Conservation (phyloP, 108 stramenopile genomes). For the Aurantiochytrium sp. region DNA sequence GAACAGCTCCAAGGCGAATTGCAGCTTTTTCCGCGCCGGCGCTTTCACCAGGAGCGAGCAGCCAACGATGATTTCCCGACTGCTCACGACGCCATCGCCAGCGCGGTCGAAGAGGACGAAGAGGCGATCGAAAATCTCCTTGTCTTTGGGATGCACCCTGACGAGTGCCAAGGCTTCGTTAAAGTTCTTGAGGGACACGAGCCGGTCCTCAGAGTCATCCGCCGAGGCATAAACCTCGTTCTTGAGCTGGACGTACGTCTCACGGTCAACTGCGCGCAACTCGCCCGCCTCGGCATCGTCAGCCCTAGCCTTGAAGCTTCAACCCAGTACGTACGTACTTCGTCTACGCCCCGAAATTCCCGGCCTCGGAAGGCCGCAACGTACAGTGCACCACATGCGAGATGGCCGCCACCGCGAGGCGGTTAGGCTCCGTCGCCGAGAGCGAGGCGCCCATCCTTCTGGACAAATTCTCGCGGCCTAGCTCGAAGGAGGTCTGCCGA, state of each 20-base stretch:
- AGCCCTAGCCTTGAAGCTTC: no score
- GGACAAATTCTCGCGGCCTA: no score
- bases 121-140: not conserved
- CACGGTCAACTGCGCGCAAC: not conserved
- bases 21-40: not conserved
- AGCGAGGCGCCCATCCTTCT: constrained; percentile 5
- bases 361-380: no score
- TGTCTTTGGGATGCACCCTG: not conserved
- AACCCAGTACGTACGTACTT: no score
- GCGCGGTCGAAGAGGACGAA: constrained; percentile 20
- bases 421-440: constrained; percentile 2
- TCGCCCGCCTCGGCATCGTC: no score
- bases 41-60: not conserved
- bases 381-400: constrained; percentile 28
- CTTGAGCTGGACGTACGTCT: not conserved
- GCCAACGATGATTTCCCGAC: not conserved
- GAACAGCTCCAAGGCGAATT: not conserved
- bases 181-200: not conserved
- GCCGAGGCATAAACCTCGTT: not conserved
- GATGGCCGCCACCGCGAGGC: not conserved
- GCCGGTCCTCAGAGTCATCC: not conserved
- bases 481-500: no score
- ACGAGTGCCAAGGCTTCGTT: not conserved
- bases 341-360: no score
- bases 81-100: not conserved